phyloP scores from a whole-genome alignment of 78 protist species.

The Dictyostelium firmibasis region DNA sequence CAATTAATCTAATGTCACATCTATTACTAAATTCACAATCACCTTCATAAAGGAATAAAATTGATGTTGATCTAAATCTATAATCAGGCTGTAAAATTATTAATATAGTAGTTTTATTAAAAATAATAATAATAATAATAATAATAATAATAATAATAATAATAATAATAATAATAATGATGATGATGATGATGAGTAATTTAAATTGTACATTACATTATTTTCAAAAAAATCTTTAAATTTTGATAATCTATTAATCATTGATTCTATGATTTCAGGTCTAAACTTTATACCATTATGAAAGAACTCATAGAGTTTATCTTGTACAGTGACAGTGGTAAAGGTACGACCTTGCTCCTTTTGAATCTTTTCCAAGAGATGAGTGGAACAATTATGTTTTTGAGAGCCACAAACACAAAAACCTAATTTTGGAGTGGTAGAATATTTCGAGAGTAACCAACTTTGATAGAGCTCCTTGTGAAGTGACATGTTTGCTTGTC shows the following conservation, averaged over 20 bases:
- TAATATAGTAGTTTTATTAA: background rate
- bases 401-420: conserved; percentile 68
- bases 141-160: background rate
- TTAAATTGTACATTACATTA: conserved; percentile 41
- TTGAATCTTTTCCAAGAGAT: conserved; percentile 9
- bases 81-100: conserved; percentile 24
- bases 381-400: background rate
- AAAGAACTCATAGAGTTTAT: conserved; percentile 36
- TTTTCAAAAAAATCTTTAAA: conserved; percentile 68
- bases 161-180: background rate
- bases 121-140: too few relatives aligned
- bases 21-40: conserved; percentile 10
- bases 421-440: conserved; percentile 51
- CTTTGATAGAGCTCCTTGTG: background rate
- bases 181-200: too few relatives aligned
- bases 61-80: conserved; percentile 64
- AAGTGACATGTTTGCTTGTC: background rate
- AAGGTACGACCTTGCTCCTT: conserved; percentile 66
- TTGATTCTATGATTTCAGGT: background rate
- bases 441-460: conserved; percentile 56
- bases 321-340: background rate
- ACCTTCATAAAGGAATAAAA: conserved; percentile 63
- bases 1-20: conserved; percentile 56
- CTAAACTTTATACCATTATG: background rate
- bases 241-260: background rate